A percentile compares a stretch with the other conserved stretches of the same genome.
These are phyloP conservation scores for Phytopythium cucurbitacearum DNA, from an alignment of 352 stramenopile genomes.

Conservation along the genomic window DNA sequence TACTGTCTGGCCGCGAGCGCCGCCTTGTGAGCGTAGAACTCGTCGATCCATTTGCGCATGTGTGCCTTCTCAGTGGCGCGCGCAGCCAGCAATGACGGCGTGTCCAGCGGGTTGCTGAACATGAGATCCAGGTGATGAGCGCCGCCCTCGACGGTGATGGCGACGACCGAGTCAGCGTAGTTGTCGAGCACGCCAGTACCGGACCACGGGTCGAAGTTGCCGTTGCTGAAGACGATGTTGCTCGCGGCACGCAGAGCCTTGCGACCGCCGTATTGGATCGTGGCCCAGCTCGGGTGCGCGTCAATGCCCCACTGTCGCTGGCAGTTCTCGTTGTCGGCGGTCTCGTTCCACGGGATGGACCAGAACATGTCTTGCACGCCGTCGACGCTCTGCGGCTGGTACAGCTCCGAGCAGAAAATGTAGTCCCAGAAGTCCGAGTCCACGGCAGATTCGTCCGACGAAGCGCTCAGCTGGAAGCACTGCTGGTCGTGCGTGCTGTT, in stretches of 20 bases:
- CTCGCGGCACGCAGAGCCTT: conserved; percentile 62
- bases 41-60: conserved; percentile 78
- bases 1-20: background rate
- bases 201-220: conserved; percentile 92
- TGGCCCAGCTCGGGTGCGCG: conserved; percentile 58
- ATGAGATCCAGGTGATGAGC: conserved; percentile 92
- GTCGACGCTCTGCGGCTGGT: conserved; percentile 56
- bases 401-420: conserved; percentile 74
- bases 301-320: conserved; percentile 55
- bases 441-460: conserved; percentile 45
- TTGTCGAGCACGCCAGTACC: conserved; percentile 80
- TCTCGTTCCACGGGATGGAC: conserved; percentile 56
- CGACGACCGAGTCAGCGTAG: conserved; percentile 65
- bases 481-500: conserved; percentile 57
- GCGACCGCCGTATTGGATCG: conserved; percentile 66
- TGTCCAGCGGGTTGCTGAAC: conserved; percentile 86
- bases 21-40: conserved; percentile 39
- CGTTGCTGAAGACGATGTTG: conserved; percentile 96
- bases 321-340: conserved; percentile 61
- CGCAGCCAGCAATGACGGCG: conserved; percentile 58
- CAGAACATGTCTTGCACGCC: conserved; percentile 89
- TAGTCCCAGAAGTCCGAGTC: conserved; percentile 79
- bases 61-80: conserved; percentile 69
- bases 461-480: conserved; percentile 48
- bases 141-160: conserved; percentile 61